Evolutionary conservation across 495 filamentous ascomycete genomes (phyloP), one percentile per base, ranked within the genome.

Genomic region (Penicillium argentinense): DNA sequence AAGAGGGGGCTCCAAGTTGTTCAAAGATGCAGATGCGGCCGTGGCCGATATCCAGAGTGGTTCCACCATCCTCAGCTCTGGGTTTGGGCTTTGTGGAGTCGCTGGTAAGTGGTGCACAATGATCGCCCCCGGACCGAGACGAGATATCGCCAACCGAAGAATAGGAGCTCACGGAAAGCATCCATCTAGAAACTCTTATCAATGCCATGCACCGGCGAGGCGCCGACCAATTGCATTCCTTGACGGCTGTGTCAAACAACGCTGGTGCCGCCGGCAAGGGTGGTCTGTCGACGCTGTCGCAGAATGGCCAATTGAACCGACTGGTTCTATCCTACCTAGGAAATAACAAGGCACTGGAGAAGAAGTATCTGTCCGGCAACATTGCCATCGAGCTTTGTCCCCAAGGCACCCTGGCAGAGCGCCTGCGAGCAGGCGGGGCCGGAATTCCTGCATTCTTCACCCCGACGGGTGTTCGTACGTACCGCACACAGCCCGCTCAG

Each of bases 361-460:
- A 77, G 47, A 87, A 89, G 74, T 96, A 95, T 60, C 69, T 96
- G 25, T 85, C 79, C 0, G 91, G 91, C 14, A 77, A 90, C 44
- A 84, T 96, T 51, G 82, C 87, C 46, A 80, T 96, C 17, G 91
- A 96, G 60, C 76, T 96, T 36, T 91, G 87, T 11, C 91, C 91
- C 0, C 91, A 96, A 57, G 91, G 91, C 14, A 96, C 91, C 1
- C 72, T 96, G 46, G 91, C 91, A 3, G 91, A 96, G 69, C 75
- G 90, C 4, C 83, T 90, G 60, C 77, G 89, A 7, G 85, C 88
- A 18, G 91, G 89, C 41, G 91, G 90, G 17, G 87, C 86, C 28
- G 91, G 91, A 1, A 85, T 96, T 34, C 91, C 91, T 4, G 91
- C 91, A 1, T 96, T 96, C 57, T 96, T 88, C 62, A 96, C 91